phyloP scores from a whole-genome alignment of 768 basidiomycete genomes.

The Russula brevipes region DNA sequence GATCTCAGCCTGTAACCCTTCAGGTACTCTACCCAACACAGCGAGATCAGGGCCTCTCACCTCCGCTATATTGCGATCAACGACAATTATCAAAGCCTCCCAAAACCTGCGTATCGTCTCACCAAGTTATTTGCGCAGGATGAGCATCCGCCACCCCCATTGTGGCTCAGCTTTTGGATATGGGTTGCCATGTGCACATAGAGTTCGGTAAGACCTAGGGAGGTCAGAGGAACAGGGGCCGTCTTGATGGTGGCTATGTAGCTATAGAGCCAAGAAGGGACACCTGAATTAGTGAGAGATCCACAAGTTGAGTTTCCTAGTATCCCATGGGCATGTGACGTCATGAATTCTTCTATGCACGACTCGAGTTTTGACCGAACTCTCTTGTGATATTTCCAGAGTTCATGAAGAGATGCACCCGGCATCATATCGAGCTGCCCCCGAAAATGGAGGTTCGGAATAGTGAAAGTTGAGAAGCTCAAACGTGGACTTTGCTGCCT shows the following conservation, averaged over 20 bases:
- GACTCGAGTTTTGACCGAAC: not conserved
- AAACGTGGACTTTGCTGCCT: too few relatives aligned
- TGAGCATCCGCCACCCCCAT: not conserved
- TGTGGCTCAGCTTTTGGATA: not conserved
- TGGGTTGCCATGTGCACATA: not conserved
- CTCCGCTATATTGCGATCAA: not conserved
- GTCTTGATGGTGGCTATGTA: not conserved
- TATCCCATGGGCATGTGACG: not conserved
- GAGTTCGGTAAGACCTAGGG: not conserved
- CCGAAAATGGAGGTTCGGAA: not conserved
- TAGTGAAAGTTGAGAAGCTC: not conserved
- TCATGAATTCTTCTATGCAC: not conserved
- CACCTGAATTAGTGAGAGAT: not conserved
- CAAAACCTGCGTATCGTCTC: not conserved
- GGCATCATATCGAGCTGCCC: not conserved
- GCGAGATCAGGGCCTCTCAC: not conserved
- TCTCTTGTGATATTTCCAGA: constrained; percentile 5
- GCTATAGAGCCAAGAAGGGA: not conserved
- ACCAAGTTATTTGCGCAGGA: not conserved
- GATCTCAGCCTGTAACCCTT: not conserved
- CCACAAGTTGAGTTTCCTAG: not conserved
- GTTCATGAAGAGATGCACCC: not conserved
- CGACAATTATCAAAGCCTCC: not conserved
- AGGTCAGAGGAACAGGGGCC: not conserved
- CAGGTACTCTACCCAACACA: not conserved